These are phyloP conservation scores for Amphicarpaea edgeworthii DNA, from an alignment of 306 rosid species.

Conservation along the genomic window DNA sequence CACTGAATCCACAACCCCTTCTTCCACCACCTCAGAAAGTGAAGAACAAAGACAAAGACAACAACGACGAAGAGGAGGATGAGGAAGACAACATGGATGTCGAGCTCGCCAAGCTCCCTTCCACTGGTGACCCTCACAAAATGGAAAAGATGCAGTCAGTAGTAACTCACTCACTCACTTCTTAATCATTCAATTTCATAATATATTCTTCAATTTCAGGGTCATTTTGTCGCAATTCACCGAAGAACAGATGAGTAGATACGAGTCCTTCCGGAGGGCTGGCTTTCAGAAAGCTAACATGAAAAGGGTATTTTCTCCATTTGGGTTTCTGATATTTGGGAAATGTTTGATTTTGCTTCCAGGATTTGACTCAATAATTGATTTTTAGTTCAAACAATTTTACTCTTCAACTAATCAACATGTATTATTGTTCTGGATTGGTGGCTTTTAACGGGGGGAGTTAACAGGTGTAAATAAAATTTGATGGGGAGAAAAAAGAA, in stretches of 20 bases:
- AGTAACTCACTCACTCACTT: not conserved
- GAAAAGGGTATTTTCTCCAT: too few relatives aligned
- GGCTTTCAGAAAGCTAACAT: conserved; percentile 93
- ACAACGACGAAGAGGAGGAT: conserved; percentile 75
- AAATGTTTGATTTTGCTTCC: too few relatives aligned
- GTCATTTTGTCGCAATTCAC: conserved; percentile 82
- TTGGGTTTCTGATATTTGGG: too few relatives aligned
- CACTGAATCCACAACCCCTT: not conserved
- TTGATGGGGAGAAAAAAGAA: not conserved
- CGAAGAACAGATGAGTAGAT: conserved; percentile 93
- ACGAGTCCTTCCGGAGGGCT: conserved; percentile 91
- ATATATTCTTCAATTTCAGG: conserved; percentile 49
- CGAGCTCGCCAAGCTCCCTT: conserved; percentile 81
- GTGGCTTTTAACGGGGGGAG: not conserved
- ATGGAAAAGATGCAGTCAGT: conserved; percentile 88
- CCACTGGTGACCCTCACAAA: conserved; percentile 79
- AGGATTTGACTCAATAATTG: too few relatives aligned
- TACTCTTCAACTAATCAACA: too few relatives aligned
- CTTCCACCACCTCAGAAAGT: conserved; percentile 4
- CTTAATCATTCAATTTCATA: too few relatives aligned
- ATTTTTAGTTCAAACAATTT: too few relatives aligned
- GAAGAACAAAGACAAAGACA: conserved; percentile 42
- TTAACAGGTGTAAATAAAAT: not conserved
- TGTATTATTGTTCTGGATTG: too few relatives aligned
- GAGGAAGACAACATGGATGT: conserved; percentile 94